Evolutionary conservation across 768 basidiomycete genomes (phyloP).

Genomic region (Naganishia vaughanmartiniae): DNA sequence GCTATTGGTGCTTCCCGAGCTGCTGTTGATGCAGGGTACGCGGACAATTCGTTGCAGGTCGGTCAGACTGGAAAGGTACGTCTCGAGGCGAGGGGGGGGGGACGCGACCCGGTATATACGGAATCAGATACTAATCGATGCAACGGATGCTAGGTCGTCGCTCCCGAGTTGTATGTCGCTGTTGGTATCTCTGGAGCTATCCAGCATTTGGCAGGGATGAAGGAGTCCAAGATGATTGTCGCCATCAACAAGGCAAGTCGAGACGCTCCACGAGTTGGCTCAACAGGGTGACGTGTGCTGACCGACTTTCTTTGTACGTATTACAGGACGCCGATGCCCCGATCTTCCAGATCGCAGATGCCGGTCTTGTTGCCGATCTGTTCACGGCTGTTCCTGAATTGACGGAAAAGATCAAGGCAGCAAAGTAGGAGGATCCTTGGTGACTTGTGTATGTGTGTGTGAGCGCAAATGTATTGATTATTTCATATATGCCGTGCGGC

Average conservation of each 20-base stretch:
- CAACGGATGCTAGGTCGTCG: slow-evolving; percentile 62
- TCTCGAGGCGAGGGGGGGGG: too few species aligned
- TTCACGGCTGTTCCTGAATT: slow-evolving; percentile 89
- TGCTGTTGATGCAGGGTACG: slow-evolving; percentile 96
- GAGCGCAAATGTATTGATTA: neutral
- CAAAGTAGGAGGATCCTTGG: slow-evolving; percentile 35
- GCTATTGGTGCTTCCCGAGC: slow-evolving; percentile 98
- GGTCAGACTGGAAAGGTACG: slow-evolving; percentile 88
- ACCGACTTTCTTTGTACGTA: too few species aligned
- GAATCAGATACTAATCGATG: neutral
- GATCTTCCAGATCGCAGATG: slow-evolving; percentile 97
- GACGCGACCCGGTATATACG: too few species aligned
- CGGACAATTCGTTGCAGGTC: slow-evolving; percentile 96
- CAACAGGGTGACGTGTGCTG: too few species aligned
- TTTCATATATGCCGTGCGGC: neutral
- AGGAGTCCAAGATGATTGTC: slow-evolving; percentile 96
- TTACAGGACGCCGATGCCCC: slow-evolving; percentile 89
- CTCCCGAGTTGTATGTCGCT: slow-evolving; percentile 93
- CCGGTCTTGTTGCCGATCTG: slow-evolving; percentile 88
- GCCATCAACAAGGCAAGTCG: slow-evolving; percentile 91
- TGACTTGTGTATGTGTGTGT: too few species aligned
- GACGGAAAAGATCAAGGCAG: slow-evolving; percentile 73
- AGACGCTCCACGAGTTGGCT: neutral
- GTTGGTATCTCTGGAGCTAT: slow-evolving; percentile 97
- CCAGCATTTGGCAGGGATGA: slow-evolving; percentile 99